Percentiles rank a stretch among this genome's conserved stretches.
Evolutionary conservation across 768 basidiomycete species (phyloP).

Genomic region (Agaricus blazei): DNA sequence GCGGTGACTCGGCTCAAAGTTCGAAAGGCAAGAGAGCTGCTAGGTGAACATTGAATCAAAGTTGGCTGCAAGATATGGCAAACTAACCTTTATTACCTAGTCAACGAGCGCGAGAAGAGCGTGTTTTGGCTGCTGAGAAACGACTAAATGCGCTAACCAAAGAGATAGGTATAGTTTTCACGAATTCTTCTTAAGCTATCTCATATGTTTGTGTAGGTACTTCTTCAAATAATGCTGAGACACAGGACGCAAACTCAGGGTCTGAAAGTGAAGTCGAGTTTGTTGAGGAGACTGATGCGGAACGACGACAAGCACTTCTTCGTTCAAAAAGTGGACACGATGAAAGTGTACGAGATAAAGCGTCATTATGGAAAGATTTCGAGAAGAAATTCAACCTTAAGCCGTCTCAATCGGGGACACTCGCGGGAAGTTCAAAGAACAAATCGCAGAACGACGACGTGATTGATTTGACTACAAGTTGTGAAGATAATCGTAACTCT

Average conservation of each 20-base stretch:
- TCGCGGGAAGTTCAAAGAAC: not conserved
- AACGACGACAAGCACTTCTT: conserved; percentile 48
- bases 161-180: conserved; percentile 18
- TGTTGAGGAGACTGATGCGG: conserved; percentile 36
- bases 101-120: conserved; percentile 74
- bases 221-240: conserved; percentile 10
- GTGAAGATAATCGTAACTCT: conserved; percentile 13
- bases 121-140: conserved; percentile 69
- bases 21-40: conserved; percentile 65
- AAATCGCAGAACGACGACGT: not conserved
- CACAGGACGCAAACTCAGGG: conserved; percentile 17
- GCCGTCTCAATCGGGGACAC: not conserved
- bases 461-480: conserved; percentile 10
- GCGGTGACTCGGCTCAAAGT: conserved; percentile 30
- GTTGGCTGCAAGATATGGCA: not conserved
- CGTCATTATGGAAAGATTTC: conserved; percentile 37
- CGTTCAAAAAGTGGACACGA: conserved; percentile 37
- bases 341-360: conserved; percentile 31
- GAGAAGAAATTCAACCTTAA: conserved; percentile 45
- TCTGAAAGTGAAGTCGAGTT: conserved; percentile 33
- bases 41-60: conserved; percentile 37
- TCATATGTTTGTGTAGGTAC: conserved; percentile 1
- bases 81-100: conserved; percentile 28
- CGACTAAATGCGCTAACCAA: conserved; percentile 41
- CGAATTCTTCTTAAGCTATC: not conserved